A percentile compares a stretch with the other conserved stretches of the same genome.
Evolutionary conservation across 75 land plant genomes (phyloP).

Genomic region (Cunninghamia lanceolata): DNA sequence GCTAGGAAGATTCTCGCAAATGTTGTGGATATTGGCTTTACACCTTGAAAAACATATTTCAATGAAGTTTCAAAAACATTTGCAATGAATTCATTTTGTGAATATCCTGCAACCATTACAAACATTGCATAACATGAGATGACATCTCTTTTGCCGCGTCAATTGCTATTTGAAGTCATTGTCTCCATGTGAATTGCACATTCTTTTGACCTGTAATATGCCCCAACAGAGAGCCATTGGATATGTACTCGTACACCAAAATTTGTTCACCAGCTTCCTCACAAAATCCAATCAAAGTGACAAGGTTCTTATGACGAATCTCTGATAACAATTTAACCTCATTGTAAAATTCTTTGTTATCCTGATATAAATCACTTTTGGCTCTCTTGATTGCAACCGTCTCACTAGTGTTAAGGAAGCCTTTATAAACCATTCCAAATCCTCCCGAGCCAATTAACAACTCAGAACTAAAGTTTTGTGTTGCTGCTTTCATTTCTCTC

Average conservation of each 20-base stretch:
- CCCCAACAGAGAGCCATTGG: constrained; percentile 43
- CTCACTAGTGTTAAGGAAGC: constrained; percentile 15
- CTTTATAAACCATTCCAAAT: constrained; percentile 50
- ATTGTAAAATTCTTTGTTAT: constrained; percentile 30
- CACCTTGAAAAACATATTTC: no score
- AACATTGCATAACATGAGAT: no score
- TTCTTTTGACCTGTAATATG: constrained; percentile 30
- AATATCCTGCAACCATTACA: no score
- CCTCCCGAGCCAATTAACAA: constrained; percentile 43
- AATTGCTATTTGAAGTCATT: constrained; percentile 46
- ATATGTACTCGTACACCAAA: constrained; percentile 50
- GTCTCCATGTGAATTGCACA: constrained; percentile 25
- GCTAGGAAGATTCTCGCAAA: no score
- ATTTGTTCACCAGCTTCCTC: constrained; percentile 43
- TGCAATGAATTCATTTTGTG: no score
- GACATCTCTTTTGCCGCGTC: constrained; percentile 55
- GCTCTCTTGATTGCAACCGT: constrained; percentile 43
- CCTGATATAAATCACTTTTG: constrained; percentile 18
- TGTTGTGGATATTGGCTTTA: no score
- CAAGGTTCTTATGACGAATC: constrained; percentile 45
- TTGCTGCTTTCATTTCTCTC: constrained; percentile 35
- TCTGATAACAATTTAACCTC: constrained; percentile 41
- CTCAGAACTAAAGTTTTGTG: constrained; percentile 36
- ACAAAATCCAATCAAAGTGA: constrained; percentile 52
- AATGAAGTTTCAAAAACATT: no score